Evolutionary conservation across 208 protist species (phyloP).

Genomic region (Trypanosoma grayi): DNA sequence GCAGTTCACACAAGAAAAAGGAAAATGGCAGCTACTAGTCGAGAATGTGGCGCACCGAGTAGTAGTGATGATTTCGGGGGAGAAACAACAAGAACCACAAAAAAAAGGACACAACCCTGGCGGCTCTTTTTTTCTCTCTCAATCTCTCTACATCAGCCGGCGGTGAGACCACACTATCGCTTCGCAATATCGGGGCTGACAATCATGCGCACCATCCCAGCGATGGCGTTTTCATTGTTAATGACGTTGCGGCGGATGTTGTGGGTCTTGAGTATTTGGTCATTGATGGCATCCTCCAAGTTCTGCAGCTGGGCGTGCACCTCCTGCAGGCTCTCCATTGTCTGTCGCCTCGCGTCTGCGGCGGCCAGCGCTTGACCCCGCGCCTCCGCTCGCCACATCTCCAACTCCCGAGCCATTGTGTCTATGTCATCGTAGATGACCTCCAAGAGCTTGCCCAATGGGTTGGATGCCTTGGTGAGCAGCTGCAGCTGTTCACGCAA

Average conservation of each 20-base stretch:
- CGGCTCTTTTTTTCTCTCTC: too few species aligned
- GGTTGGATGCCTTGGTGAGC: constrained; percentile 88
- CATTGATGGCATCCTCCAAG: constrained; percentile 83
- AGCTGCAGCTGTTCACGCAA: constrained; percentile 87
- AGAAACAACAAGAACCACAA: too few species aligned
- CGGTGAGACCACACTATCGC: neutral
- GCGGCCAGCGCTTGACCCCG: constrained; percentile 78
- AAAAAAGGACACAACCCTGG: too few species aligned
- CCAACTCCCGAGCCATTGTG: constrained; percentile 84
- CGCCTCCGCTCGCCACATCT: constrained; percentile 89
- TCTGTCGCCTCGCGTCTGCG: constrained; percentile 73
- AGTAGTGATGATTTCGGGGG: too few species aligned
- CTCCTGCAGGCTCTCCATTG: constrained; percentile 80
- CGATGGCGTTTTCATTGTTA: constrained; percentile 77
- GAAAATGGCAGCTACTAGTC: neutral
- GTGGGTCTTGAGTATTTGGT: constrained; percentile 87
- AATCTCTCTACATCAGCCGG: neutral
- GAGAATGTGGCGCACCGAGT: too few species aligned
- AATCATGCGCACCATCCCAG: constrained; percentile 80
- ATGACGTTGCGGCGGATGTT: constrained; percentile 73
- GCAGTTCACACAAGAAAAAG: neutral
- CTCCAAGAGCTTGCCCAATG: constrained; percentile 83
- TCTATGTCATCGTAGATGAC: constrained; percentile 89
- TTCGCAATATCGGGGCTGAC: constrained; percentile 63
- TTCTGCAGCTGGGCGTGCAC: constrained; percentile 78